These are phyloP conservation scores for Inga oerstediana DNA, from an alignment of 306 rosid species.

Conservation along the genomic window DNA sequence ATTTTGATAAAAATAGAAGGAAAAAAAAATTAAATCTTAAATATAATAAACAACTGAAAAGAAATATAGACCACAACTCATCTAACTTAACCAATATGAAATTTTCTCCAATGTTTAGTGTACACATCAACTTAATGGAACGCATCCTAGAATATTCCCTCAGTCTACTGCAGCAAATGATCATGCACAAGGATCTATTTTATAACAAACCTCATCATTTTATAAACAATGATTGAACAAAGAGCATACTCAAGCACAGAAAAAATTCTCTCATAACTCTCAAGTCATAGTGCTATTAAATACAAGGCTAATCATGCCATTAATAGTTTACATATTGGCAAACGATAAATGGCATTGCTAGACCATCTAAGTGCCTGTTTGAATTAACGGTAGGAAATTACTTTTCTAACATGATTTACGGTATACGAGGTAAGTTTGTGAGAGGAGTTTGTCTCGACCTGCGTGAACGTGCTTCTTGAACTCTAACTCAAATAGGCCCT, in stretches of 20 bases:
- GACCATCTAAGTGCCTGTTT: background rate
- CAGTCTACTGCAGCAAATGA: background rate
- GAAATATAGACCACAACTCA: constrained; percentile 6
- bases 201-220: background rate
- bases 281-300: background rate
- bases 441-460: too few species aligned
- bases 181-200: background rate
- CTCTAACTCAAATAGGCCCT: too few species aligned
- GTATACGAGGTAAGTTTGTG: too few species aligned
- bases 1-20: background rate
- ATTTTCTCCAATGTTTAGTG: background rate
- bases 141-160: background rate
- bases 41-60: background rate
- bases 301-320: background rate
- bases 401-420: too few species aligned
- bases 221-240: background rate
- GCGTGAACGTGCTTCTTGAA: too few species aligned
- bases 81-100: background rate
- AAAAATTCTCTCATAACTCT: background rate
- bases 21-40: background rate
- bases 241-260: background rate
- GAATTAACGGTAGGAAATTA: too few species aligned
- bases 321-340: background rate
- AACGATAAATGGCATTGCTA: background rate
- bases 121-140: background rate